Evolutionary conservation across 177 flowering plant species (phyloP), one percentile per base, ranked within the genome.

Genomic region (Vitis hybrid): DNA sequence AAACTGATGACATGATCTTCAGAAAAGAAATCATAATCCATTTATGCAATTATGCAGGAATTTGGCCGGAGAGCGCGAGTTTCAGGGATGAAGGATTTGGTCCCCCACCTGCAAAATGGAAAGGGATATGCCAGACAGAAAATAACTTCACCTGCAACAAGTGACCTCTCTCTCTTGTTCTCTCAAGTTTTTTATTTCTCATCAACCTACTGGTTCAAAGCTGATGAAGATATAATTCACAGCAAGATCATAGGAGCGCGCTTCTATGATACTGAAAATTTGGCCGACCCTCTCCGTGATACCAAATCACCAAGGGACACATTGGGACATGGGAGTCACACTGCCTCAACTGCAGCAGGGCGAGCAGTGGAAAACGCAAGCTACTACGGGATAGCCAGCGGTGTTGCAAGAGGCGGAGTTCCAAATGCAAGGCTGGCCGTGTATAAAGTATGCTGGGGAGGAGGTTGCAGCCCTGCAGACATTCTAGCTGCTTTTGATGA

Each of bases 381-480:
- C 23, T 49, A 32, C 15, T 61, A 3, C 14, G 64, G 48, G 21
- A 56, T 14, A 5, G 72, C 72, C 4, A 14, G 11, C 8, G 72
- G 72, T 4, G 17, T 13, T 7, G 72, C 72, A 17, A 11, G 60
- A 7, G 72, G 72, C 6, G 52, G 51, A 15, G 72, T 62, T 4
- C 3, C 57, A 9, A 21, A 32, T 2, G 65, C 72, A 3, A 58
- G 66, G 14, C 11, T 70, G 4, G 66, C 72, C 3, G n/a, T 49
- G 2, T 70, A 70, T 52, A 70, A 70, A 34, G 58, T 62, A 6
- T 70, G 72, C 13, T 60, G 72, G 65, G 8, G 1, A n/a, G 11
- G 1, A 26, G 18, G 65, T 17, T 69, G 72, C 14, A 4, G 1
- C 4, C 50, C n/a, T 13, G 17, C 66, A 1, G 72, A 69, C 7